A percentile compares a stretch with the other conserved stretches of the same genome.
Conservation (phyloP, 2,329 filamentous ascomycete species). For the Aureobasidium uvarum region DNA sequence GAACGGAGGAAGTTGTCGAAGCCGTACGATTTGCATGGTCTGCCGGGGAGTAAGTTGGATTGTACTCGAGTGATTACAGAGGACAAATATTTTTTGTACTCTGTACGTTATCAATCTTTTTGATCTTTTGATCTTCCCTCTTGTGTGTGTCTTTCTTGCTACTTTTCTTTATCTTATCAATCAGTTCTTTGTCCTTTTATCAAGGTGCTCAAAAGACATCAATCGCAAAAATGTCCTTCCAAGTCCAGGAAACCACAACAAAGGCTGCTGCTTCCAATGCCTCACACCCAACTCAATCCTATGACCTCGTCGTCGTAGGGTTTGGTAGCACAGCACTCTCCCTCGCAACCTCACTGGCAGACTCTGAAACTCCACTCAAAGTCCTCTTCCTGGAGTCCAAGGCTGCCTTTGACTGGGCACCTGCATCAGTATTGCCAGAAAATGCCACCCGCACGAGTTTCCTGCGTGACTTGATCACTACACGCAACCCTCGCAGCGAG, state of each 20-base stretch:
- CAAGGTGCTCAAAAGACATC: neutral
- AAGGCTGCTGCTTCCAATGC: neutral
- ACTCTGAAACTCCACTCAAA: slow-evolving; percentile 28
- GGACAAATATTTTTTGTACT: neutral
- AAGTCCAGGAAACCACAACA: slow-evolving; percentile 2
- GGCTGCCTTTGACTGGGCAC: slow-evolving; percentile 29
- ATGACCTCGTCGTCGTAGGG: slow-evolving; percentile 33
- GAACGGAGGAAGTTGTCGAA: neutral
- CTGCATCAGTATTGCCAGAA: slow-evolving; percentile 31
- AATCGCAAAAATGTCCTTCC: neutral
- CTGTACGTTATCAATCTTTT: neutral
- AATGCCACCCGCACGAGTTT: slow-evolving; percentile 31
- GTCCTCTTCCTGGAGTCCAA: slow-evolving; percentile 33
- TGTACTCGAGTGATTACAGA: neutral
- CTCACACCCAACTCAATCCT: neutral
- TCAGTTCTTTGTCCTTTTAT: neutral
- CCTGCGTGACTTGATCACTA: slow-evolving; percentile 35
- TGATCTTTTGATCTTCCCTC: neutral
- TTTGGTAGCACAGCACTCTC: slow-evolving; percentile 33
- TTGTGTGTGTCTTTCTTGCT: neutral
- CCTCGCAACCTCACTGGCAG: slow-evolving; percentile 32
- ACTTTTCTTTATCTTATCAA: slow-evolving; percentile 20
- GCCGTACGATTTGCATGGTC: neutral
- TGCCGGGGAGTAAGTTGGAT: neutral
- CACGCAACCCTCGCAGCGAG: slow-evolving; percentile 34